phyloP scores from a whole-genome alignment of 2,329 filamentous ascomycete genomes.

The Setomelanomma holmii region DNA sequence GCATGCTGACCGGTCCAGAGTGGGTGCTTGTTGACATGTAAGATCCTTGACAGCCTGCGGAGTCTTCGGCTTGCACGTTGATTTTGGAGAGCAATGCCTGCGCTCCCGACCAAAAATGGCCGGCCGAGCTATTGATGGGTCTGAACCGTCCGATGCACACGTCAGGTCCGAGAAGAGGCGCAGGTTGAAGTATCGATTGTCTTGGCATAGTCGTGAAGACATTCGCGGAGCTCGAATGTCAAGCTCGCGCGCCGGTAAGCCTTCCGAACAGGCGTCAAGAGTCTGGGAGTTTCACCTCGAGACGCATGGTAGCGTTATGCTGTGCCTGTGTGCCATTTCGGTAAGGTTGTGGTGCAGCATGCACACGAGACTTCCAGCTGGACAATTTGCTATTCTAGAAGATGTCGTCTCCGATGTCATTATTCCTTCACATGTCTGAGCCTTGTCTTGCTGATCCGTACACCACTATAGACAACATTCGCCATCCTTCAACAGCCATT shows the following conservation, averaged over 20 bases:
- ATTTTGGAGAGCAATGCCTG: background rate
- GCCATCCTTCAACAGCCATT: no score
- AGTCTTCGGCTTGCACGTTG: background rate
- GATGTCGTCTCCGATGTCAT: background rate
- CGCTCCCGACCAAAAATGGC: background rate
- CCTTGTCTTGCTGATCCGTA: background rate
- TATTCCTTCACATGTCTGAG: no score
- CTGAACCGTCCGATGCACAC: no score
- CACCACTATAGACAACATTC: no score
- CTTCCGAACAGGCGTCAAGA: slow-evolving; percentile 1
- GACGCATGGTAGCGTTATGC: background rate
- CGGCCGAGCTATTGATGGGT: background rate
- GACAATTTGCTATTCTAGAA: no score
- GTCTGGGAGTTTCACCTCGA: slow-evolving; percentile 9
- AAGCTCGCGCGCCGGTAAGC: background rate
- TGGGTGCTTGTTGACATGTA: slow-evolving; percentile 1
- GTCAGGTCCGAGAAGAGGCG: no score
- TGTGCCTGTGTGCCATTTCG: background rate
- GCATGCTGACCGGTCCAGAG: background rate
- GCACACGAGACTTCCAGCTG: no score
- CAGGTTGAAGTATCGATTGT: no score
- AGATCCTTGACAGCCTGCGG: background rate
- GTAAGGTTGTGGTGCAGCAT: background rate
- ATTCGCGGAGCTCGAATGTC: no score
- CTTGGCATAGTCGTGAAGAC: no score